phyloP scores from a whole-genome alignment of 2,329 filamentous ascomycete genomes.

The Sclerotinia spermophila region DNA sequence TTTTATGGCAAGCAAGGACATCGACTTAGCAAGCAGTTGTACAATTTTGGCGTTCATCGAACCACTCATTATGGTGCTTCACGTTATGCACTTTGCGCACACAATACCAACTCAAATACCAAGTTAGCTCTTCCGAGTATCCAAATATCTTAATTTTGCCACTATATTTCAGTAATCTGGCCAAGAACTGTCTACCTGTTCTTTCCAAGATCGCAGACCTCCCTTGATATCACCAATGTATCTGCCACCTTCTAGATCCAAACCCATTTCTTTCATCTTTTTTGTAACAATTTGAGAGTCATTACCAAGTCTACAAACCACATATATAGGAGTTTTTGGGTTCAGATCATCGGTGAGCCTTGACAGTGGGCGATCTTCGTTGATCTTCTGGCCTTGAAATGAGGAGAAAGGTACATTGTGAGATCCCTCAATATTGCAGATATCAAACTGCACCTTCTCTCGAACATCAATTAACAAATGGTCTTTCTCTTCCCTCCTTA shows the following conservation, averaged over 20 bases:
- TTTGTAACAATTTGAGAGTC: conserved; percentile 70
- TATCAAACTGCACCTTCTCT: conserved; percentile 78
- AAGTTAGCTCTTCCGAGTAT: conserved; percentile 13
- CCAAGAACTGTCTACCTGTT: conserved; percentile 58
- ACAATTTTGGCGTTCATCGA: conserved; percentile 18
- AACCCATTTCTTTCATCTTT: conserved; percentile 58
- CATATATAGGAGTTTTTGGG: conserved; percentile 56
- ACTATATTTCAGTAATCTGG: conserved; percentile 49
- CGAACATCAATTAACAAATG: conserved; percentile 77
- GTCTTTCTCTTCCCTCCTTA: conserved; percentile 28
- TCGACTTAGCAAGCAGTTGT: conserved; percentile 9
- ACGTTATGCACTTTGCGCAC: background rate
- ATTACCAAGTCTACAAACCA: conserved; percentile 72
- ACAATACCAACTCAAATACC: conserved; percentile 14
- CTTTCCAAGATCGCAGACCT: conserved; percentile 70
- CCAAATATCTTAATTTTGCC: background rate
- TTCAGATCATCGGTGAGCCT: conserved; percentile 43
- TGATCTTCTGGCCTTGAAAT: conserved; percentile 36
- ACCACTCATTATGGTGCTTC: conserved; percentile 1
- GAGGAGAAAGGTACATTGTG: conserved; percentile 69
- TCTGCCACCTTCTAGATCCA: conserved; percentile 46
- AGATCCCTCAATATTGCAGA: conserved; percentile 72
- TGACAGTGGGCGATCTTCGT: conserved; percentile 22
- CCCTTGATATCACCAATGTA: conserved; percentile 69
- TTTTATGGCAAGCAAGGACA: conserved; percentile 12